Conservation (phyloP, 306 rosid species). For the Rosa chinensis region DNA sequence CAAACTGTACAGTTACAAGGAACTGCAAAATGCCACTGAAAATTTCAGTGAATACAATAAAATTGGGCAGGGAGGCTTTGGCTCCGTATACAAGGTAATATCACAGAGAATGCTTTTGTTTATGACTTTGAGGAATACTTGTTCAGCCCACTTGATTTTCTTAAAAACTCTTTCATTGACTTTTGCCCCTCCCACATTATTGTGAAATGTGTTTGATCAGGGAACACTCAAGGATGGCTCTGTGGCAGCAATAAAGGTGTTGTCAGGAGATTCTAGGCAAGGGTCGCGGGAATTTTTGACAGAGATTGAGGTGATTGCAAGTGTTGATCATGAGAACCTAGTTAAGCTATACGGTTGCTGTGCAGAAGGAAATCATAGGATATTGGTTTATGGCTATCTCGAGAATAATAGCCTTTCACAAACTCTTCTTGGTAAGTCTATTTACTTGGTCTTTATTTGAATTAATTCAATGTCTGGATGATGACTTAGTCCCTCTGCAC, state of each 20-base stretch:
- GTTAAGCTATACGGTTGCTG: conserved; percentile 84
- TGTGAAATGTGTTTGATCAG: conserved; percentile 36
- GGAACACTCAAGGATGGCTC: conserved; percentile 57
- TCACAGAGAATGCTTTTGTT: not conserved
- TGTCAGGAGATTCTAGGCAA: conserved; percentile 68
- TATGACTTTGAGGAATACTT: conserved; percentile 11
- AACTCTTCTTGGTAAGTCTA: conserved; percentile 59
- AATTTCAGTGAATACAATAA: conserved; percentile 53
- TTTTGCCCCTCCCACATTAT: conserved; percentile 8
- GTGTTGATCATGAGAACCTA: conserved; percentile 68
- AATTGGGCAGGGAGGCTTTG: conserved; percentile 90
- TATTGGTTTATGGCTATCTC: conserved; percentile 84
- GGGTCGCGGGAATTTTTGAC: conserved; percentile 71
- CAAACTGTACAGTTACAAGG: conserved; percentile 52
- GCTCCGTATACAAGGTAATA: conserved; percentile 81
- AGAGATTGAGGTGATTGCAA: conserved; percentile 73
- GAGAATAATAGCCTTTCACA: conserved; percentile 82
- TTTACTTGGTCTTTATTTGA: conserved; percentile 14
- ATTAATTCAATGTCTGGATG: conserved; percentile 6
- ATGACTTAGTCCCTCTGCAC: conserved; percentile 29
- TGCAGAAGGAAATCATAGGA: conserved; percentile 59
- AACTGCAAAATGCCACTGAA: conserved; percentile 56
- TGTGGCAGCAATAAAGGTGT: conserved; percentile 66
- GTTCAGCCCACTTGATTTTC: conserved; percentile 10
- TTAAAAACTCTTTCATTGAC: conserved; percentile 8